Evolutionary conservation across 2,329 filamentous ascomycete species (phyloP), one percentile per base, ranked within the genome.

Genomic region (Fusarium luffae): DNA sequence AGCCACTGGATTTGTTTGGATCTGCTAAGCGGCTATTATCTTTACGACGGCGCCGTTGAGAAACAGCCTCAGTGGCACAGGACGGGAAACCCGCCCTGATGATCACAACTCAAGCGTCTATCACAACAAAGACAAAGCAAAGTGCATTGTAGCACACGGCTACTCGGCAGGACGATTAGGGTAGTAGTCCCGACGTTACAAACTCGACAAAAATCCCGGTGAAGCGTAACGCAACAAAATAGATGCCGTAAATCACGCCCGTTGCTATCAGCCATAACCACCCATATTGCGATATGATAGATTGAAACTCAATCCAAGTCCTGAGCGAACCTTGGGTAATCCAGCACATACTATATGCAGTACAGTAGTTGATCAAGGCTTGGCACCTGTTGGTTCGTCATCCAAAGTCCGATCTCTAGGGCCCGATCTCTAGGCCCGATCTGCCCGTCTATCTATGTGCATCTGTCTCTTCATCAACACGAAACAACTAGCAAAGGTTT

Each of bases 401-500:
- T 51, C 34, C 19, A 23, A 21, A 62, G 40, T 19, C 41, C 37
- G 48, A 66, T 50, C 50, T 66, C 41, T 14, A 50, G 37, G 21
- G n/a, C 18, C 11, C 48, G 21, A 23, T 55, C 23, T 44, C 5
- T 6, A 7, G 32, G 14, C 13, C 11, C 48, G 21, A 28, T 55
- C 23, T 44, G 11, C 42, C 37, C 43, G 18, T n/a, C 43, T 46
- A 46, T 27, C 47, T 25, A 28, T 12, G 27, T 59, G 18, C 27
- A 37, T 59, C 32, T 25, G 11, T 44, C 23, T 43, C 52, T 27
- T 66, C 27, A 50, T 64, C 58, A 60, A 68, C 30, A 46, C 51
- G 44, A 70, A 70, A 68, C 59, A 40, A 16, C 37, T 42, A 28
- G 27, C 14, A 55, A 64, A 64, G 54, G 58, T 68, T 64, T 32